phyloP scores from a whole-genome alignment of 768 basidiomycete species.

The Lactarius vividus region DNA sequence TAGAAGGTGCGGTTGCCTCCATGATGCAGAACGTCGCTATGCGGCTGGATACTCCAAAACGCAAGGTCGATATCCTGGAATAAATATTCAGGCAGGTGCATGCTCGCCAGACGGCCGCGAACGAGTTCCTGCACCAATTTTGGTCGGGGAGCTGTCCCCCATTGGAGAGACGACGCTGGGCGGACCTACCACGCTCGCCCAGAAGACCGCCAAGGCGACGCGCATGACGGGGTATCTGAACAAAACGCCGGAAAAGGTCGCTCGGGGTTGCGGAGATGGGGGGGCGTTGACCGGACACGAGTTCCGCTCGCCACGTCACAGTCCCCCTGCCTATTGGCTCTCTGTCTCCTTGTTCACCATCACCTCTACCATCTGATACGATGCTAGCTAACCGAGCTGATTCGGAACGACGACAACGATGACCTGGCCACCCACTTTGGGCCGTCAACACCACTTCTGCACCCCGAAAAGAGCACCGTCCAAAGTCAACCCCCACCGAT shows the following conservation, averaged over 20 bases:
- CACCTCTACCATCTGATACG: too few relatives aligned
- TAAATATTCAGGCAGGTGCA: conserved; percentile 77
- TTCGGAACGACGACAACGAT: too few relatives aligned
- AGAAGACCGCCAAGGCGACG: conserved; percentile 72
- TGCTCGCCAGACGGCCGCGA: conserved; percentile 88
- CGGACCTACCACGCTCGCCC: conserved; percentile 51
- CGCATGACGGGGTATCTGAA: conserved; percentile 86
- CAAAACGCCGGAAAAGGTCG: conserved; percentile 79
- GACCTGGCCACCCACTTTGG: too few relatives aligned
- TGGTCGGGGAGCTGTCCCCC: conserved; percentile 83
- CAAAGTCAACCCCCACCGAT: too few relatives aligned
- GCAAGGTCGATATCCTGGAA: too few relatives aligned
- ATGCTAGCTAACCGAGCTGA: too few relatives aligned
- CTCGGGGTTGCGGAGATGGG: conserved; percentile 55
- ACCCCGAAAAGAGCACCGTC: too few relatives aligned
- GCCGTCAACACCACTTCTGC: too few relatives aligned
- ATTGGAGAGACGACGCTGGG: conserved; percentile 51
- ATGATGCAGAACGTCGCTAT: conserved; percentile 81
- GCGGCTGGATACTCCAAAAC: conserved; percentile 61
- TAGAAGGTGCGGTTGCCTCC: conserved; percentile 60
- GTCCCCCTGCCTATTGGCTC: too few relatives aligned
- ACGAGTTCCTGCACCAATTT: conserved; percentile 95
- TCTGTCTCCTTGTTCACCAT: too few relatives aligned
- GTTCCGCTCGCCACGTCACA: too few relatives aligned
- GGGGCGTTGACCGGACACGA: conserved; percentile 58